These are phyloP conservation scores for Fusarium sublunatum DNA, from an alignment of 2,329 filamentous ascomycete genomes.

Conservation along the genomic window DNA sequence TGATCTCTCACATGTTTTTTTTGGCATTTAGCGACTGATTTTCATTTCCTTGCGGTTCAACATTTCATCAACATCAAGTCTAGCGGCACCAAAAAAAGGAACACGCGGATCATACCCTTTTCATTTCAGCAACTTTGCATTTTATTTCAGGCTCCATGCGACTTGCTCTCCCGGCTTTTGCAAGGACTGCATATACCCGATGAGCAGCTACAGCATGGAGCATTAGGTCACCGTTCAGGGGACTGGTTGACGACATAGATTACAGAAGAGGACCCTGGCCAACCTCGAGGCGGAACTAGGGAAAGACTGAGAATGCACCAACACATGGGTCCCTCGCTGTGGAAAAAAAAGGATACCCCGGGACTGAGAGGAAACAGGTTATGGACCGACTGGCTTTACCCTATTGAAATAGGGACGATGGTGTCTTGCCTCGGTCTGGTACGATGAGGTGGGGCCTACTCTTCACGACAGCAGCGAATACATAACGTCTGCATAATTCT, in stretches of 20 bases:
- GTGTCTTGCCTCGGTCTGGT: slow-evolving; percentile 46
- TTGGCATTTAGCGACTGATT: slow-evolving; percentile 61
- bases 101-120: slow-evolving; percentile 54
- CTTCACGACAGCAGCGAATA: slow-evolving; percentile 42
- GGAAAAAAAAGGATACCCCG: slow-evolving; percentile 45
- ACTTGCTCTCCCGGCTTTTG: slow-evolving; percentile 37
- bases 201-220: slow-evolving; percentile 31
- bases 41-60: slow-evolving; percentile 49
- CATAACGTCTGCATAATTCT: slow-evolving; percentile 47
- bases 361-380: slow-evolving; percentile 35
- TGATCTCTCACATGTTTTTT: slow-evolving; percentile 53
- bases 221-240: slow-evolving; percentile 39
- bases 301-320: slow-evolving; percentile 52
- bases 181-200: slow-evolving; percentile 29
- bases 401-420: slow-evolving; percentile 40
- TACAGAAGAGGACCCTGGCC: slow-evolving; percentile 43
- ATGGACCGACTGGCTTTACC: slow-evolving; percentile 31
- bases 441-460: slow-evolving; percentile 46
- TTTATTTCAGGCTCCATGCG: slow-evolving; percentile 37
- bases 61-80: slow-evolving; percentile 53
- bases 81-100: slow-evolving; percentile 56
- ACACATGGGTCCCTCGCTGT: slow-evolving; percentile 40
- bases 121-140: slow-evolving; percentile 44
- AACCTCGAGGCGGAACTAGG: slow-evolving; percentile 44
- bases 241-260: slow-evolving; percentile 47